These are phyloP conservation scores for Prunus mongolica DNA, from an alignment of 306 rosid species.

Conservation along the genomic window DNA sequence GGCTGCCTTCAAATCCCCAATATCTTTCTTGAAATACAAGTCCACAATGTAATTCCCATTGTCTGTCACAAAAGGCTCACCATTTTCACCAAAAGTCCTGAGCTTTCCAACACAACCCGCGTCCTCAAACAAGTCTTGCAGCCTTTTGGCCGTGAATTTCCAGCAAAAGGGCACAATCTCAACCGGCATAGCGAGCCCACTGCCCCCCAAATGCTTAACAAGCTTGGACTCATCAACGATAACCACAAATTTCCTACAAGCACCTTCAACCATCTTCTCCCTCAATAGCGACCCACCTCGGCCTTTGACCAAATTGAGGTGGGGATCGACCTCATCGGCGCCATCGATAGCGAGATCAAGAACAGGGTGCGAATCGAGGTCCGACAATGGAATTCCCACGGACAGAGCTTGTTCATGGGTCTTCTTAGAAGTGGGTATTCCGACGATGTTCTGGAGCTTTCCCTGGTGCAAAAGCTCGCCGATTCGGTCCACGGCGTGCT, in stretches of 20 bases:
- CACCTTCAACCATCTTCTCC: constrained; percentile 84
- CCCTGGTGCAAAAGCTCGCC: constrained; percentile 75
- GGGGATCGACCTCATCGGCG: constrained; percentile 88
- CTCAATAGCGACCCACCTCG: constrained; percentile 84
- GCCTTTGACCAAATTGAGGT: constrained; percentile 70
- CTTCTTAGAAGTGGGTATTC: constrained; percentile 74
- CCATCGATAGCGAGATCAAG: constrained; percentile 86
- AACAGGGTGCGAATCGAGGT: constrained; percentile 63
- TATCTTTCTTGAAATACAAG: constrained; percentile 56
- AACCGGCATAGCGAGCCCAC: constrained; percentile 83
- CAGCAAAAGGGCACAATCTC: constrained; percentile 77
- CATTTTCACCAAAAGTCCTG: constrained; percentile 37
- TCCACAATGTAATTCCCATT: constrained; percentile 73
- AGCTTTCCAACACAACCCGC: constrained; percentile 70
- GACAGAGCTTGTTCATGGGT: constrained; percentile 78
- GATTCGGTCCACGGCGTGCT: constrained; percentile 76
- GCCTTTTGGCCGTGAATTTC: constrained; percentile 58
- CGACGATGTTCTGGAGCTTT: constrained; percentile 50
- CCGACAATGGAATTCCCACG: constrained; percentile 67
- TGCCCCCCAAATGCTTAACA: constrained; percentile 61
- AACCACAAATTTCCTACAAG: constrained; percentile 61
- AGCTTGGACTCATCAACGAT: constrained; percentile 84
- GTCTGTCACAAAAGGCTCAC: constrained; percentile 64
- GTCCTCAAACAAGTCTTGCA: constrained; percentile 43
- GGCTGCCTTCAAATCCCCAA: constrained; percentile 77